phyloP scores from a whole-genome alignment of 306 rosid genomes.

The Dalbergia oliveri region DNA sequence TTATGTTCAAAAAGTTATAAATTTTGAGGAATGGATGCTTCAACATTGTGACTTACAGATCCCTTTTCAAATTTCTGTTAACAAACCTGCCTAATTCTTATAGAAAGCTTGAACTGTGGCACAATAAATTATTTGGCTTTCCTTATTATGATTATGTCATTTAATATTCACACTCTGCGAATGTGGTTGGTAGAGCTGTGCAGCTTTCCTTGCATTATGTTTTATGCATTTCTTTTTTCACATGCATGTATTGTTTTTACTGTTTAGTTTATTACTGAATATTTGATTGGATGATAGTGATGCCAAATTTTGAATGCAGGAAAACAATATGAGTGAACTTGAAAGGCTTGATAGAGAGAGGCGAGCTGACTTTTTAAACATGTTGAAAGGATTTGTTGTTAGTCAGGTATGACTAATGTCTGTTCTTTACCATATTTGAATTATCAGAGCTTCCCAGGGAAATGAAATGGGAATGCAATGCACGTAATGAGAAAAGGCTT shows the following conservation, averaged over 20 bases:
- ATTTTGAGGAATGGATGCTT: background rate
- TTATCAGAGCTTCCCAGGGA: conserved; percentile 6
- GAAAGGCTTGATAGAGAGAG: conserved; percentile 89
- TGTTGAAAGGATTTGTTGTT: conserved; percentile 92
- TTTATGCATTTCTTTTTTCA: background rate
- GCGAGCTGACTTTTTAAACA: conserved; percentile 76
- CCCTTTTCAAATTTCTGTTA: background rate
- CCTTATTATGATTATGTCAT: background rate
- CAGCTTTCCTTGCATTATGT: background rate
- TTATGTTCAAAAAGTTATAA: background rate
- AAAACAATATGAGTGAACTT: conserved; percentile 88
- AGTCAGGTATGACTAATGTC: conserved; percentile 73
- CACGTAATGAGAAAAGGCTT: no score
- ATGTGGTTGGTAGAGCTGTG: background rate
- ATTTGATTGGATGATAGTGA: conserved; percentile 40
- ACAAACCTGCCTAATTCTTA: background rate
- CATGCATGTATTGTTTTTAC: conserved; percentile 7
- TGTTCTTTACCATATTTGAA: background rate
- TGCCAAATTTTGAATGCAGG: conserved; percentile 60
- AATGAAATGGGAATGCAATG: no score
- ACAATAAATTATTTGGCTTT: background rate
- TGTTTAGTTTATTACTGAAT: conserved; percentile 18
- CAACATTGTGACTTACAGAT: background rate
- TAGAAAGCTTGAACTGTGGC: background rate
- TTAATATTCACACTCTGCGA: background rate